Evolutionary conservation across 495 filamentous ascomycete genomes (phyloP), one percentile per base, ranked within the genome.

Genomic region (Lindgomyces ingoldianus): DNA sequence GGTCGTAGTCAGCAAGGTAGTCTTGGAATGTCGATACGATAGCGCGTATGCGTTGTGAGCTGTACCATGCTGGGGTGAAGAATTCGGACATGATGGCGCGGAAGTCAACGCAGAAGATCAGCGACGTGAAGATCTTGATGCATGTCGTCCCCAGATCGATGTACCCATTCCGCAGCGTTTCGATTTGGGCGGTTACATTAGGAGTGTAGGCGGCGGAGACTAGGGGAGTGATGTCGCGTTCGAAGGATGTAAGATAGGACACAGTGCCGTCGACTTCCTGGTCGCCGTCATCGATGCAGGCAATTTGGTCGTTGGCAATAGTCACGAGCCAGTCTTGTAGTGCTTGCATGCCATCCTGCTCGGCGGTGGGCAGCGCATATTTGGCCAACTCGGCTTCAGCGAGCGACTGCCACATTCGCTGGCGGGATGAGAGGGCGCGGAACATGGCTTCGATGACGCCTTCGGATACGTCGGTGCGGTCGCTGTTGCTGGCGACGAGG

Each of bases 251-350:
- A 44, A 97, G 81, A 79, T 95, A 95, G 29, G 87, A 87, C 27
- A 87, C 68, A 41, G 87, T 85, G 46, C 82, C 84, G 30, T 85
- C 85, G 51, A 81, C 83, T 29, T 86, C 85, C 53, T 83, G 84
- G 60, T 85, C 80, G 24, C 11, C 46, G 73, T 97, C 94, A 73
- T 96, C 93, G 72, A 97, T 97, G 76, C 91, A 96, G 56, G 90
- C 90, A 68, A 99, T 97, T 73, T 99, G 94, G 75, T 99, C 94
- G 76, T 98, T 99, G 62, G 94, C 94, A 52, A 95, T 89, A n/a
- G 93, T 92, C 22, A 98, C 84, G 45, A 98, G 84, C 89, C 92
- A 98, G 75, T 96, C 92, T 77, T 96, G 91, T 30, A 96, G 75
- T 9, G 85, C 74, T 70, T 90, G 88, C 51, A 95, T 82, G 4